Conservation (phyloP, 164 flowering plant species). For the Macadamia tetraphylla region DNA sequence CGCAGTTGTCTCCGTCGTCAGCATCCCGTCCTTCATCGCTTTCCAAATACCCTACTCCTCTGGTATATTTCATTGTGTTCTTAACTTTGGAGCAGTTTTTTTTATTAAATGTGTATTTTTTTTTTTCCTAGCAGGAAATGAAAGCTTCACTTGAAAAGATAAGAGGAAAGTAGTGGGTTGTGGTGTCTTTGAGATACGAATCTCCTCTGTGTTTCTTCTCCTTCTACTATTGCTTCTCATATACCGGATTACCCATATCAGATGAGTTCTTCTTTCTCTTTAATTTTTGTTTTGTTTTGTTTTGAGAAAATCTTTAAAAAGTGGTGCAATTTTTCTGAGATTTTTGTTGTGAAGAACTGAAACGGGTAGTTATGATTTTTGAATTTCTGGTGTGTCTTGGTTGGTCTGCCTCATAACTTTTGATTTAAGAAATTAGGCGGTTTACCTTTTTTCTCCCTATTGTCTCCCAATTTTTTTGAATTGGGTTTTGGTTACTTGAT, state of each 20-base stretch:
- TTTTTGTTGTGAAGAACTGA: not conserved
- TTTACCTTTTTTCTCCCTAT: conserved; percentile 3
- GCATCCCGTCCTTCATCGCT: too few species aligned
- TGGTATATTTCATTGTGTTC: too few species aligned
- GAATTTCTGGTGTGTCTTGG: not conserved
- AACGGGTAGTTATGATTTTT: not conserved
- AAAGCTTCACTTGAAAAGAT: too few species aligned
- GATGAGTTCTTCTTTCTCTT: not conserved
- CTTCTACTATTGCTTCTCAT: conserved; percentile 30
- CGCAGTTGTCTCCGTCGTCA: too few species aligned
- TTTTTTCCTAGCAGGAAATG: too few species aligned
- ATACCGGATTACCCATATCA: conserved; percentile 6
- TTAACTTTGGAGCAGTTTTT: too few species aligned
- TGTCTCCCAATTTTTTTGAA: not conserved
- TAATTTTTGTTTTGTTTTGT: not conserved
- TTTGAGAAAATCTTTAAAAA: not conserved
- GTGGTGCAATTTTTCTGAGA: too few species aligned
- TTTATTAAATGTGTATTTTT: too few species aligned
- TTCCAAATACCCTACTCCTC: too few species aligned
- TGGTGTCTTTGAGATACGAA: conserved; percentile 32
- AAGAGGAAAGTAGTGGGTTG: too few species aligned
- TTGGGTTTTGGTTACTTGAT: conserved; percentile 12
- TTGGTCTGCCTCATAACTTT: not conserved
- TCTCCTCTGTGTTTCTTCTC: conserved; percentile 35
- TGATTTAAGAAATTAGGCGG: conserved; percentile 17